phyloP scores from a whole-genome alignment of 345 rosid genomes.

The Populus pruinosa region DNA sequence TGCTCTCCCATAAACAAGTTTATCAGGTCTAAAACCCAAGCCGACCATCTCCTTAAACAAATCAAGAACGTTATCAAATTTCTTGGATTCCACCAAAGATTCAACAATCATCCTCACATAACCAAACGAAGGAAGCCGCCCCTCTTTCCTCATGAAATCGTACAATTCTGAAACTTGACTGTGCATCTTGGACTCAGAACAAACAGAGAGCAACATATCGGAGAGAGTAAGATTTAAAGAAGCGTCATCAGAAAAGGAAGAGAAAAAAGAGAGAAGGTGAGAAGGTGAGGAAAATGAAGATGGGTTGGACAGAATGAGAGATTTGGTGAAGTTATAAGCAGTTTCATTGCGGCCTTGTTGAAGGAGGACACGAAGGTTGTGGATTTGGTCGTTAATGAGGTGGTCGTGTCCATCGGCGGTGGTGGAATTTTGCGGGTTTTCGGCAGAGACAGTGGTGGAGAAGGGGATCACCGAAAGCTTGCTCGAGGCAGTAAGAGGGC shows the following conservation, averaged over 20 bases:
- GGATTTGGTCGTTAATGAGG: constrained; percentile 27
- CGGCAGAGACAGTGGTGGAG: neutral
- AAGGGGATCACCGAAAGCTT: neutral
- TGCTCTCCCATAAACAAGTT: constrained; percentile 58
- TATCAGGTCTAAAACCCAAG: constrained; percentile 52
- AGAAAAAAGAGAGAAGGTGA: constrained; percentile 50
- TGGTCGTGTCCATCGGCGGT: constrained; percentile 24
- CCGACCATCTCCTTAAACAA: constrained; percentile 48
- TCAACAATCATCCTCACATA: constrained; percentile 43
- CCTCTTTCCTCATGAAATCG: constrained; percentile 39
- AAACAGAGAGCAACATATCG: constrained; percentile 39
- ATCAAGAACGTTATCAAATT: constrained; percentile 37
- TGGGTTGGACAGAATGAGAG: constrained; percentile 37
- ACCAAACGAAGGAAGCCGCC: constrained; percentile 41
- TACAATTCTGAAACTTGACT: constrained; percentile 45
- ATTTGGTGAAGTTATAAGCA: constrained; percentile 44
- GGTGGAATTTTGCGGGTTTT: neutral
- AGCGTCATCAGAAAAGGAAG: constrained; percentile 35
- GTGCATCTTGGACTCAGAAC: constrained; percentile 45
- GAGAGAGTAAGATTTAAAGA: constrained; percentile 40
- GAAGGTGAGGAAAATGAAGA: constrained; percentile 41
- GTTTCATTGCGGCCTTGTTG: constrained; percentile 42
- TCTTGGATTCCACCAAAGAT: constrained; percentile 37
- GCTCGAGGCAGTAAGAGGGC: no score
- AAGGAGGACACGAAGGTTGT: constrained; percentile 50